A percentile compares a stretch with the other conserved stretches of the same genome.
Conservation (phyloP, 306 rosid genomes). For the Fragaria vesca region DNA sequence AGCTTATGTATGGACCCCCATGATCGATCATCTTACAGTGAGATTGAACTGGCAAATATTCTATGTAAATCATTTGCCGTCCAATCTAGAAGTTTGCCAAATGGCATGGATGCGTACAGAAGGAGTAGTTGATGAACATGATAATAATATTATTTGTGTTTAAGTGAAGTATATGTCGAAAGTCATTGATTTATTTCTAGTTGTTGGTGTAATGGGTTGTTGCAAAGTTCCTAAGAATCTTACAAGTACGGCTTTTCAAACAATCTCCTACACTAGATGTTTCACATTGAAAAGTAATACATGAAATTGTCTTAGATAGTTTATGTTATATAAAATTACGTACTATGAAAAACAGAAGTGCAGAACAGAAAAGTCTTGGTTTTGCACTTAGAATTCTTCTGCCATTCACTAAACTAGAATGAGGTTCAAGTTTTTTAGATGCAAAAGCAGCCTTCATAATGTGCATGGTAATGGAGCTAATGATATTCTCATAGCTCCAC, state of each 20-base stretch:
- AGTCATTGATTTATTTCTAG: conserved; percentile 7
- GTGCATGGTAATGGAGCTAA: conserved; percentile 11
- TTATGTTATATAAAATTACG: neutral
- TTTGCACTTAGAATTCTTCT: neutral
- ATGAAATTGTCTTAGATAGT: too few species aligned
- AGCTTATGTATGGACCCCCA: neutral
- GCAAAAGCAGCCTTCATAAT: conserved; percentile 8
- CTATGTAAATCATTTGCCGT: neutral
- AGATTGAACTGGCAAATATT: conserved; percentile 24
- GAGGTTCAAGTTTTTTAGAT: neutral
- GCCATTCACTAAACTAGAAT: neutral
- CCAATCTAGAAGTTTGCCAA: conserved; percentile 8
- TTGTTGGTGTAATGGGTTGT: conserved; percentile 9
- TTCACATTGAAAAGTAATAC: too few species aligned
- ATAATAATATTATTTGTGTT: neutral
- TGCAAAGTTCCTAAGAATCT: conserved; percentile 15
- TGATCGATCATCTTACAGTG: neutral
- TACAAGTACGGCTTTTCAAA: conserved; percentile 7
- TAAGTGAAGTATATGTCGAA: neutral
- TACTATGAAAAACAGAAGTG: neutral
- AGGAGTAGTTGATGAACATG: neutral
- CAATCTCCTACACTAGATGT: neutral
- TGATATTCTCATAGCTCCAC: conserved; percentile 29
- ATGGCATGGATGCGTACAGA: neutral
- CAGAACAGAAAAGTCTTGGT: neutral